Evolutionary conservation across 176 grass and related monocot genomes (phyloP), one percentile per base, ranked within the genome.

Genomic region (Puccinellia tenuiflora): DNA sequence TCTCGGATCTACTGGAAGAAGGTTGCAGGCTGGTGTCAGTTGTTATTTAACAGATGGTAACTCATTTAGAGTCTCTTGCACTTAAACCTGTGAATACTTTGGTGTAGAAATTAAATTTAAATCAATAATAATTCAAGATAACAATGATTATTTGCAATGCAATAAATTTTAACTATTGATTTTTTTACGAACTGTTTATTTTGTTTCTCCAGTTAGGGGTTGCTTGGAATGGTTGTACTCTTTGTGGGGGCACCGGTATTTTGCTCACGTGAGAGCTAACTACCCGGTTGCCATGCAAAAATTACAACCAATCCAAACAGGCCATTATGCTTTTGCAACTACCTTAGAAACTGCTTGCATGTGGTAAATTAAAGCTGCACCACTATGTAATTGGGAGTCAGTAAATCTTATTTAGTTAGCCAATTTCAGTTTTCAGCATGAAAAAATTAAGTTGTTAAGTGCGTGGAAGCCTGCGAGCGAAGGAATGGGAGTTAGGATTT

Each of bases 1-100:
- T 98, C n/a, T 98, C 92, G 4, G 84, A 93, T 90, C 92, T 88
- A 78, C 75, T 98, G 21, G 92, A 90, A 89, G 86, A 94, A 91
- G 92, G 86, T 33, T 97, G 94, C 81, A 94, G 90, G 78, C 68
- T 97, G 75, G 92, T 88, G 6, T 88, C 94, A 25, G 92, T 97
- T 18, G 31, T 94, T 34, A 92, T 90, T 87, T 77, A 94, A 97
- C 83, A 76, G 39, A 90, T 92, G 95, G 95, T 94, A 92, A 85
- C 68, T 62, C 21, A 53, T 57, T 46, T 61, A 9, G 48, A 71
- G 21, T 14, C 0, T 63, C 54, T 79, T 47, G 69, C 12, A 28
- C 15, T 56, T 26, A 25, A 57, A 59, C 55, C 22, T 59, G 9
- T 59, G n/a, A 59, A 59, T 10, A 13, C 55, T 59, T 59, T 3